A percentile compares a stretch with the other conserved stretches of the same genome.
Evolutionary conservation across 306 rosid genomes (phyloP).

Genomic region (Crotalaria pallida): DNA sequence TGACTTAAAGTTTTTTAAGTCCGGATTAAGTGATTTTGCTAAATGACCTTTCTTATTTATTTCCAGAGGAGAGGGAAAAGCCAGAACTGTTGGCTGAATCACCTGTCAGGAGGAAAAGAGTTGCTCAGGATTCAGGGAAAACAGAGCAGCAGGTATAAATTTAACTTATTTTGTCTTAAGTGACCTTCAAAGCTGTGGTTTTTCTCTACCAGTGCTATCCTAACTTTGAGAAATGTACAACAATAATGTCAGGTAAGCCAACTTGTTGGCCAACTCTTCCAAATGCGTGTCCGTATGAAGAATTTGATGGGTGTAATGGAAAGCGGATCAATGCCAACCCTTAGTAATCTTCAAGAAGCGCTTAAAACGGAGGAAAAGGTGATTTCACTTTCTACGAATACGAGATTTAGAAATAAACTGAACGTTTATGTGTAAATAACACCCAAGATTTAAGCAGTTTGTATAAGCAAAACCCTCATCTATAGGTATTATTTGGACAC

Average conservation of each 20-base stretch:
- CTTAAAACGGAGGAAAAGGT: conserved; percentile 92
- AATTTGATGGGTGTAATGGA: conserved; percentile 90
- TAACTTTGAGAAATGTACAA: conserved; percentile 9
- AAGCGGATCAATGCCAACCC: conserved; percentile 78
- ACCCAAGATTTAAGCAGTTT: not conserved
- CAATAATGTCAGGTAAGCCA: conserved; percentile 67
- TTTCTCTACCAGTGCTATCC: conserved; percentile 10
- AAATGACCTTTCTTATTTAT: conserved; percentile 23
- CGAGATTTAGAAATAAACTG: not conserved
- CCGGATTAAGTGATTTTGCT: conserved; percentile 1
- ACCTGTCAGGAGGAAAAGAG: conserved; percentile 76
- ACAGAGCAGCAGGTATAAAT: conserved; percentile 84
- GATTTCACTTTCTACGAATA: conserved; percentile 7
- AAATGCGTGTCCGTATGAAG: conserved; percentile 96
- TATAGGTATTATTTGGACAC: not conserved
- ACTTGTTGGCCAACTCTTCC: conserved; percentile 88
- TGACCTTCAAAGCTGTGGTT: not conserved
- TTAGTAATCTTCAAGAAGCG: conserved; percentile 83
- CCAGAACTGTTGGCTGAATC: conserved; percentile 96
- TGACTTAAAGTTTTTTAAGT: not conserved
- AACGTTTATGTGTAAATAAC: not conserved
- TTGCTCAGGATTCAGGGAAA: conserved; percentile 91
- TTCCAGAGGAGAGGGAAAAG: conserved; percentile 89
- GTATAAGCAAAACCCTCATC: not conserved
- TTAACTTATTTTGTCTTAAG: not conserved